These are phyloP conservation scores for Stereocaulon alpinum DNA, from an alignment of 495 filamentous ascomycete species.

Conservation along the genomic window DNA sequence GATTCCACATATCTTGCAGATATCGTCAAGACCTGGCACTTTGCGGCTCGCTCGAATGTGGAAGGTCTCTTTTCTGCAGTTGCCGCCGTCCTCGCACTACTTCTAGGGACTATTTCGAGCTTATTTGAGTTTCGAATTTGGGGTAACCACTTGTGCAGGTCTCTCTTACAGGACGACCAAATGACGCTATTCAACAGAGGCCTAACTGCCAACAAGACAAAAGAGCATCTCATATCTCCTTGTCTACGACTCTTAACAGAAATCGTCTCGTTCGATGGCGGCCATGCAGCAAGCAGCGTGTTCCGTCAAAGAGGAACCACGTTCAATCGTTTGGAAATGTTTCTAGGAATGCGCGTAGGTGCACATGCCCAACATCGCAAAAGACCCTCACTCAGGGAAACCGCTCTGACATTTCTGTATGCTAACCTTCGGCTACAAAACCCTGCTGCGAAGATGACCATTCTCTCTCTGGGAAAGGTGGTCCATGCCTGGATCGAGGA, in stretches of 20 bases:
- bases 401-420: constrained; percentile 65
- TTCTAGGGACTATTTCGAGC: constrained; percentile 61
- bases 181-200: constrained; percentile 61
- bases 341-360: constrained; percentile 36
- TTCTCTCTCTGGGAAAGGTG: constrained; percentile 64
- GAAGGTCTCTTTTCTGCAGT: constrained; percentile 66
- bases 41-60: constrained; percentile 58
- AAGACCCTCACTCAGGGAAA: constrained; percentile 62
- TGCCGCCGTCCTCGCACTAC: constrained; percentile 62
- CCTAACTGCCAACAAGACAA: constrained; percentile 59
- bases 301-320: constrained; percentile 61
- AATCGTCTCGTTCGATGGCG: constrained; percentile 69
- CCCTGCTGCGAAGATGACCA: constrained; percentile 57
- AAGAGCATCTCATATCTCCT: constrained; percentile 77
- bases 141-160: constrained; percentile 61
- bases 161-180: constrained; percentile 61
- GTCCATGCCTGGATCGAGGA: constrained; percentile 57
- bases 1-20: constrained; percentile 55
- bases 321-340: constrained; percentile 57
- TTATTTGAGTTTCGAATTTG: constrained; percentile 59
- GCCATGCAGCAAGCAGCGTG: constrained; percentile 56
- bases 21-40: constrained; percentile 70
- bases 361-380: constrained; percentile 40
- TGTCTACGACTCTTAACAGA: constrained; percentile 72
- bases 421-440: constrained; percentile 62